Conservation (phyloP, 805 yeast species). For the Candida pini region DNA sequence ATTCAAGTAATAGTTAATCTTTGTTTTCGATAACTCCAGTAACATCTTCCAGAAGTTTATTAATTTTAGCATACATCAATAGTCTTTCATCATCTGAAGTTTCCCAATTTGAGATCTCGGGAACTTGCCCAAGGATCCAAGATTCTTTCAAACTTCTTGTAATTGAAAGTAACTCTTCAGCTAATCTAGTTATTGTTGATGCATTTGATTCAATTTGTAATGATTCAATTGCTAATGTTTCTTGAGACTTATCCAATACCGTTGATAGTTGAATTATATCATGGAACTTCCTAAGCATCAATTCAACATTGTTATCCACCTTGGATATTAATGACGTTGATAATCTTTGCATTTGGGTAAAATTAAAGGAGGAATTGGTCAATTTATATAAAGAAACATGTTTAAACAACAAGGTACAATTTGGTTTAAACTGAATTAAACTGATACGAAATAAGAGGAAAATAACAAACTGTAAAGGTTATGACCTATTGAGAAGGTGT, state of each 20-base stretch:
- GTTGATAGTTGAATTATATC: conserved; percentile 45
- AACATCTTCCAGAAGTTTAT: conserved; percentile 30
- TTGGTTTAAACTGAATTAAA: too few species aligned
- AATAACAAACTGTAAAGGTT: too few species aligned
- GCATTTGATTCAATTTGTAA: conserved; percentile 52
- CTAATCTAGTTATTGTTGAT: conserved; percentile 42
- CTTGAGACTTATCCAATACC: conserved; percentile 28
- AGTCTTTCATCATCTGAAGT: conserved; percentile 27
- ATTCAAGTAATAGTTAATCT: background rate
- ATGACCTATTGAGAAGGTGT: too few species aligned
- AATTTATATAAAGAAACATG: too few species aligned
- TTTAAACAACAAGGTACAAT: too few species aligned
- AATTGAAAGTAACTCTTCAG: conserved; percentile 46
- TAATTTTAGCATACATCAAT: conserved; percentile 27
- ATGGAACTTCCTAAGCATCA: conserved; percentile 45
- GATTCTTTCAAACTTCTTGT: conserved; percentile 47
- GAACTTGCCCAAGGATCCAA: conserved; percentile 53
- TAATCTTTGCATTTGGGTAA: conserved; percentile 38
- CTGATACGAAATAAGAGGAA: too few species aligned
- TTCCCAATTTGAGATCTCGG: conserved; percentile 21
- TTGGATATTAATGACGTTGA: conserved; percentile 38
- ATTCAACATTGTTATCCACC: conserved; percentile 47
- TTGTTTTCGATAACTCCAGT: conserved; percentile 8
- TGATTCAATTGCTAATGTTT: conserved; percentile 44
- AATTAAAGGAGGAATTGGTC: too few species aligned